A percentile compares a stretch with the other conserved stretches of the same genome.
These are phyloP conservation scores for Mortierella sp. DNA, from an alignment of 371 early-diverging fungal species.

Conservation along the genomic window DNA sequence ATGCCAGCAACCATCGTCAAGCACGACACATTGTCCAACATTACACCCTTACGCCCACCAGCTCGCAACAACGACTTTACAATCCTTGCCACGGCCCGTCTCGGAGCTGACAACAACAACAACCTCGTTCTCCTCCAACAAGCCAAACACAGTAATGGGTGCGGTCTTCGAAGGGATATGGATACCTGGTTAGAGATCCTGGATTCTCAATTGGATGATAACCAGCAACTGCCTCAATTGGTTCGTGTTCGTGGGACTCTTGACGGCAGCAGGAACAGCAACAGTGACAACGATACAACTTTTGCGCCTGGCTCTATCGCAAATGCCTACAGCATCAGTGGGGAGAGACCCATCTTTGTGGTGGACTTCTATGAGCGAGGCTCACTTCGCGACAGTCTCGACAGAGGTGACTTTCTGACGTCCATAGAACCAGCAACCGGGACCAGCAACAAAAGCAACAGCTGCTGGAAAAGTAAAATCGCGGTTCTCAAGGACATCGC, in stretches of 20 bases:
- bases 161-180: slow-evolving; percentile 16
- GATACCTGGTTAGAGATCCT: slow-evolving; percentile 21
- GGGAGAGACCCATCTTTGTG: slow-evolving; percentile 22
- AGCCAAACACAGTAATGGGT: not conserved
- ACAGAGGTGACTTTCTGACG: slow-evolving; percentile 25
- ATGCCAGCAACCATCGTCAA: not conserved
- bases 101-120: not conserved
- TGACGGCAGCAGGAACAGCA: not conserved
- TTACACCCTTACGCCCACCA: slow-evolving; percentile 19
- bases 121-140: slow-evolving; percentile 38
- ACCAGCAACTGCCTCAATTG: slow-evolving; percentile 17
- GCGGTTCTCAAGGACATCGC: slow-evolving; percentile 31
- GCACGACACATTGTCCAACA: slow-evolving; percentile 9
- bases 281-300: not conserved
- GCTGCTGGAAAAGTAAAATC: slow-evolving; percentile 23
- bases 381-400: slow-evolving; percentile 31
- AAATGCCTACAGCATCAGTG: not conserved
- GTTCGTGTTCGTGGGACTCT: slow-evolving; percentile 20
- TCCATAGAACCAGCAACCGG: not conserved
- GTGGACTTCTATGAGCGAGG: slow-evolving; percentile 32
- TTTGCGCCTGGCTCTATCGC: slow-evolving; percentile 11
- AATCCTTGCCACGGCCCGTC: slow-evolving; percentile 25
- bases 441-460: not conserved
- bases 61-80: slow-evolving; percentile 36
- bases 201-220: not conserved